Evolutionary conservation across 495 filamentous ascomycete genomes (phyloP), one percentile per base, ranked within the genome.

Genomic region (Friedmanniomyces simplex): DNA sequence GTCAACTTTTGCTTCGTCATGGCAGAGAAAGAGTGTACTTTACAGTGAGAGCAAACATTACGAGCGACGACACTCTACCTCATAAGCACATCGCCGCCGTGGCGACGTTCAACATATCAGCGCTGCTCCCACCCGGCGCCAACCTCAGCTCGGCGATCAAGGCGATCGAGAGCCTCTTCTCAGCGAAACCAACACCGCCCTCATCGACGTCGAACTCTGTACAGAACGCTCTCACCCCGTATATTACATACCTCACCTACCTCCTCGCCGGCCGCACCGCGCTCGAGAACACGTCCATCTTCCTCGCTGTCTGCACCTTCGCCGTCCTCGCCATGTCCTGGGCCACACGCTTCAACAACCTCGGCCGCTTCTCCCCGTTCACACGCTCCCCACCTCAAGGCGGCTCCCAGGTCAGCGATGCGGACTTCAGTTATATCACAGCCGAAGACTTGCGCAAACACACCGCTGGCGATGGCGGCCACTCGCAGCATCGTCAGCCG

Each of bases 401-500:
- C 25, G 20, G 30, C n/a, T 47, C 59, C 37, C 55, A 82, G 58
- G 82, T 93, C 60, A 84, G 78, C 67, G 87, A 91, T 50, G 79
- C 78, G 12, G 86, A 91, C 66, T 95, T 83, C 70, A 82, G 79
- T 64, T 95, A 96, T 72, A 86, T 93, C 68, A 85, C 83, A 11
- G 79, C 81, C 10, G 82, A 83, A 52, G 85, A 89, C 57, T 59
- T 72, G 53, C 52, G 63, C 52, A 74, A 67, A 28, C 68, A 72
- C 36, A 72, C 69, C 52, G 63, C 52, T 69, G 76, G 56, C 63
- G 67, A 73, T 68, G 36, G 64, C 62, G 49, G 60, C 60, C 54
- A 68, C 64, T 30, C 46, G 21, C 46, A 49, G 11, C 24, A 21
- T 21, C 46, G 20, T 30, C 21, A 30, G 21, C 20, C 11, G 11